Conservation (phyloP, 306 rosid species). For the Cucurbita argyrosperma region DNA sequence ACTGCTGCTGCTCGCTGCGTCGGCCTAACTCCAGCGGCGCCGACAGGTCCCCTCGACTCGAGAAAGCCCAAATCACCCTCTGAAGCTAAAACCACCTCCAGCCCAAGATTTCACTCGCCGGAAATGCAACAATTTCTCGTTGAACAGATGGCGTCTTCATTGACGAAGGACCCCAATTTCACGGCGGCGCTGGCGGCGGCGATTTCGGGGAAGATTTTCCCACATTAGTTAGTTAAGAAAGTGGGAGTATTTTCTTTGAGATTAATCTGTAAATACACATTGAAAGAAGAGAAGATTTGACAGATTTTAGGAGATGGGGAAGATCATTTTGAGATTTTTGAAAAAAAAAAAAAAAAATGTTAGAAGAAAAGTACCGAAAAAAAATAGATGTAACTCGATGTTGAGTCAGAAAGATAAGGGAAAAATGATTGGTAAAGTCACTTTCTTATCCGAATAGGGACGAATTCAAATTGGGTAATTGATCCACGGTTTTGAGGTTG, state of each 20-base stretch:
- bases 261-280: constrained; percentile 52
- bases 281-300: constrained; percentile 1
- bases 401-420: too few relatives aligned
- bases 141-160: constrained; percentile 88
- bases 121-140: constrained; percentile 52
- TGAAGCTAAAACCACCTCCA: constrained; percentile 16
- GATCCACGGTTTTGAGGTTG: background rate
- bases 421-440: too few relatives aligned
- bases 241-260: constrained; percentile 7
- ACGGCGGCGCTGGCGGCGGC: constrained; percentile 89
- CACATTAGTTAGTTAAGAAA: background rate
- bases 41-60: constrained; percentile 42
- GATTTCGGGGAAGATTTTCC: constrained; percentile 64
- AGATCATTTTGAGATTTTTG: background rate
- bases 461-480: background rate
- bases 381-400: too few relatives aligned
- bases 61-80: constrained; percentile 33
- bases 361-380: background rate
- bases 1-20: constrained; percentile 27
- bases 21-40: constrained; percentile 26
- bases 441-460: too few relatives aligned
- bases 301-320: background rate
- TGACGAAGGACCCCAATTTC: constrained; percentile 86
- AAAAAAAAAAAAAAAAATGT: background rate
- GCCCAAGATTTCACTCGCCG: constrained; percentile 33